Evolutionary conservation across 768 basidiomycete genomes (phyloP).

Genomic region (Mycena sanguinolenta): DNA sequence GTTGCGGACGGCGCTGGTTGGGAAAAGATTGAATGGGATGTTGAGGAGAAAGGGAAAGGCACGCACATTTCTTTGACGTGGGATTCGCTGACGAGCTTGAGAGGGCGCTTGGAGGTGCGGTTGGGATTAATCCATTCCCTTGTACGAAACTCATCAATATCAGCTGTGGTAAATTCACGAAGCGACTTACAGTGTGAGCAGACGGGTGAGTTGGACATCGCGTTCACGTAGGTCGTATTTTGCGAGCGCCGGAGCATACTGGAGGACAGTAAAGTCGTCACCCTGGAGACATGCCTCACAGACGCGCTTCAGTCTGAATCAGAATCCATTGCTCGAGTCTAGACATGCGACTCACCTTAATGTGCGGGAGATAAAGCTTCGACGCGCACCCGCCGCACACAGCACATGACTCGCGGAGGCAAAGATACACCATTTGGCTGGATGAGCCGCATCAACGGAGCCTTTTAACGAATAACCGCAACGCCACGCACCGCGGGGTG

Average conservation of each 20-base stretch:
- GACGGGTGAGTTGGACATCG: background rate
- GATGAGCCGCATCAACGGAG: background rate
- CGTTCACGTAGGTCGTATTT: constrained; percentile 32
- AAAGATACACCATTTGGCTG: constrained; percentile 20
- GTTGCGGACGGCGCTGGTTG: constrained; percentile 12
- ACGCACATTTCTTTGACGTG: constrained; percentile 13
- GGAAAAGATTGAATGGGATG: background rate
- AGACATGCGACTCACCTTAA: constrained; percentile 7
- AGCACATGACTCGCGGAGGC: constrained; percentile 3
- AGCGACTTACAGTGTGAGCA: constrained; percentile 15
- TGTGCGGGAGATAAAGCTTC: constrained; percentile 20
- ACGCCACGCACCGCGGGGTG: constrained; percentile 18
- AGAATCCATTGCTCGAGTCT: background rate
- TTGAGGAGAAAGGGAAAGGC: background rate
- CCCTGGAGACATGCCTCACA: constrained; percentile 17
- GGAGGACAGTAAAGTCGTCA: constrained; percentile 23
- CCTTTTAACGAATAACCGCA: background rate
- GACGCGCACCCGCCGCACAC: constrained; percentile 11
- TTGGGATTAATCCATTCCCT: constrained; percentile 11
- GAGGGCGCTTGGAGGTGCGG: constrained; percentile 15
- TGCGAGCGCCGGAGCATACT: constrained; percentile 13
- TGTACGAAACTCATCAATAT: background rate
- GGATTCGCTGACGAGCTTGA: constrained; percentile 26
- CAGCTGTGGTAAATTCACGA: background rate
- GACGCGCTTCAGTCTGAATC: constrained; percentile 2